Conservation (phyloP, 78 protist species). For the Cavenderia fasciculata region DNA sequence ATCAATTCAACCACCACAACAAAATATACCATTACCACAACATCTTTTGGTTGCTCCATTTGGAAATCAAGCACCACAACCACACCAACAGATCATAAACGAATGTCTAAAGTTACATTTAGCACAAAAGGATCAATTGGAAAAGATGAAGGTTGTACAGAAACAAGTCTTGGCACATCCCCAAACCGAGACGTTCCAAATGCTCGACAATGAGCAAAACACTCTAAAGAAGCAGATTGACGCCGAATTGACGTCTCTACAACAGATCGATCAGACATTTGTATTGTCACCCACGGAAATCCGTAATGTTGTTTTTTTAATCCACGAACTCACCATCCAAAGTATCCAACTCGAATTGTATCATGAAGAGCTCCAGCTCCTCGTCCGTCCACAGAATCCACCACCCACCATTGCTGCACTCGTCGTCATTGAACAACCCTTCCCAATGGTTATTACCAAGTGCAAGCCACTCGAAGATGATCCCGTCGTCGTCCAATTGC, state of each 20-base stretch:
- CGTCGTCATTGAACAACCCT: conserved; percentile 79
- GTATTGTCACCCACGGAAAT: conserved; percentile 58
- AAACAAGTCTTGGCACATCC: conserved; percentile 73
- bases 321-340: conserved; percentile 74
- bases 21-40: conserved; percentile 47
- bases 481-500: conserved; percentile 74
- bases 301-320: conserved; percentile 42
- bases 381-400: conserved; percentile 67
- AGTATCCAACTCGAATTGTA: conserved; percentile 72
- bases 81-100: conserved; percentile 72
- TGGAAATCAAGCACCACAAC: conserved; percentile 63
- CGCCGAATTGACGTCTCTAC: conserved; percentile 48
- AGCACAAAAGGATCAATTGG: conserved; percentile 75
- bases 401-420: conserved; percentile 76
- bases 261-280: conserved; percentile 74
- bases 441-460: conserved; percentile 80
- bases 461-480: conserved; percentile 79
- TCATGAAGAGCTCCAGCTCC: conserved; percentile 66
- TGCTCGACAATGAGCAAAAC: conserved; percentile 74
- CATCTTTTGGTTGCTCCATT: conserved; percentile 52
- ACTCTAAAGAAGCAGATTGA: conserved; percentile 68
- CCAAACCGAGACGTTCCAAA: conserved; percentile 64
- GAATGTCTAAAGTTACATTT: conserved; percentile 63
- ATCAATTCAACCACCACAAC: background rate
- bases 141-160: conserved; percentile 67